These are phyloP conservation scores for Penicillium sp. DNA, from an alignment of 2,329 filamentous ascomycete genomes.

Conservation along the genomic window DNA sequence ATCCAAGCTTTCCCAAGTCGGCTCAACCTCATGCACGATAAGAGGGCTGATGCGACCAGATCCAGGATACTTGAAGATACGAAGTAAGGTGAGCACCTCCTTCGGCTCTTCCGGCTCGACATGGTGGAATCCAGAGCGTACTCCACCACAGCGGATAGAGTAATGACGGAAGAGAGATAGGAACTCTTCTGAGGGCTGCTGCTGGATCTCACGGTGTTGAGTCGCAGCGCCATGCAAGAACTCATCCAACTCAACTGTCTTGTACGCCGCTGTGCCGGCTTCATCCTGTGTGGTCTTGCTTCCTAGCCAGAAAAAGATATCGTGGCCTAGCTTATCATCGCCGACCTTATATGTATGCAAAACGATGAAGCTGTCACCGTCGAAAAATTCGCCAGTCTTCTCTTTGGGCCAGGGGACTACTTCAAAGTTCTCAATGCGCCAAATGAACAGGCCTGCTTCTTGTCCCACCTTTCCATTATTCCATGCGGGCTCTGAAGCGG, in stretches of 20 bases:
- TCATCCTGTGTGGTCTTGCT: slow-evolving; percentile 66
- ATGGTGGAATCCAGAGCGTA: slow-evolving; percentile 62
- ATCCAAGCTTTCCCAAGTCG: slow-evolving; percentile 61
- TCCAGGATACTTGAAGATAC: slow-evolving; percentile 62
- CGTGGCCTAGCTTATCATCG: slow-evolving; percentile 55
- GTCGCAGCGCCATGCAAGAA: slow-evolving; percentile 62
- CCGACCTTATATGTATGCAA: slow-evolving; percentile 59
- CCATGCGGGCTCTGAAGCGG: slow-evolving; percentile 66
- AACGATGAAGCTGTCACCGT: slow-evolving; percentile 68
- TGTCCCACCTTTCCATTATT: slow-evolving; percentile 57
- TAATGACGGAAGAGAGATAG: slow-evolving; percentile 60
- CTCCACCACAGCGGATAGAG: slow-evolving; percentile 61
- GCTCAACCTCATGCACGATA: slow-evolving; percentile 64
- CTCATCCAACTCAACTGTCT: slow-evolving; percentile 69
- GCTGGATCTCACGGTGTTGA: slow-evolving; percentile 66
- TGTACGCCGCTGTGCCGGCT: slow-evolving; percentile 67
- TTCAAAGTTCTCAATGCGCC: slow-evolving; percentile 68
- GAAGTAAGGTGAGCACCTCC: slow-evolving; percentile 55
- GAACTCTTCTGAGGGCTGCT: slow-evolving; percentile 60
- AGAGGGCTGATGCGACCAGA: slow-evolving; percentile 50
- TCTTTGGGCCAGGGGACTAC: slow-evolving; percentile 61
- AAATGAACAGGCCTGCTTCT: slow-evolving; percentile 57
- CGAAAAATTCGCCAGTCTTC: slow-evolving; percentile 61
- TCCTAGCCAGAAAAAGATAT: slow-evolving; percentile 71
- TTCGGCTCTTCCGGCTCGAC: slow-evolving; percentile 53